Evolutionary conservation across 2,329 filamentous ascomycete genomes (phyloP).

Genomic region (Lachnellula cervina): DNA sequence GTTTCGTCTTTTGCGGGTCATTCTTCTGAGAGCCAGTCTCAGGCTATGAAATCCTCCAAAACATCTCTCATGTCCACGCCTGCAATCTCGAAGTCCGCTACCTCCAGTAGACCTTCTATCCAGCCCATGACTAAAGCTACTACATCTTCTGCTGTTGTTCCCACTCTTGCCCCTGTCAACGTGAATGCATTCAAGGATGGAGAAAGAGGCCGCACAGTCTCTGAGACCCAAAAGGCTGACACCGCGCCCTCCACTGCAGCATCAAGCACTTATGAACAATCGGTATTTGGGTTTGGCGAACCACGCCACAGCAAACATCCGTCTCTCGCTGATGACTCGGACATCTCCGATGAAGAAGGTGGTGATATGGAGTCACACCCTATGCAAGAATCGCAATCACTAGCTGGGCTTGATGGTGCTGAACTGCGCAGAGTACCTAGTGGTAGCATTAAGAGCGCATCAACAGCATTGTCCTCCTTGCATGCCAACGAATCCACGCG

Average conservation of each 20-base stretch:
- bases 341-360: constrained; percentile 17
- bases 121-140: constrained; percentile 30
- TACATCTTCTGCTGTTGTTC: constrained; percentile 29
- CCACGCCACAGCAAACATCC: constrained; percentile 11
- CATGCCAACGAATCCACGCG: constrained; percentile 30
- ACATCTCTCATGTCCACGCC: constrained; percentile 25
- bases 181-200: constrained; percentile 45
- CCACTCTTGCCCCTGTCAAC: constrained; percentile 46
- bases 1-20: constrained; percentile 25
- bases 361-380: constrained; percentile 5
- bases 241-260: constrained; percentile 1
- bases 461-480: constrained; percentile 28
- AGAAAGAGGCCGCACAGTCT: constrained; percentile 39
- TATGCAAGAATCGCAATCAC: constrained; percentile 4
- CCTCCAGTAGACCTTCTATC: constrained; percentile 25
- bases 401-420: constrained; percentile 20
- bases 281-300: constrained; percentile 18
- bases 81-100: constrained; percentile 24
- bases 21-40: constrained; percentile 28
- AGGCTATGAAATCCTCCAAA: constrained; percentile 30
- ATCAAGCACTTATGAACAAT: constrained; percentile 9
- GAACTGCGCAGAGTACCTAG: constrained; percentile 29
- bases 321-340: constrained; percentile 18
- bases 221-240: constrained; percentile 20
- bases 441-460: constrained; percentile 28